Conservation (phyloP, 768 basidiomycete species). For the Leccinum sublutescens region DNA sequence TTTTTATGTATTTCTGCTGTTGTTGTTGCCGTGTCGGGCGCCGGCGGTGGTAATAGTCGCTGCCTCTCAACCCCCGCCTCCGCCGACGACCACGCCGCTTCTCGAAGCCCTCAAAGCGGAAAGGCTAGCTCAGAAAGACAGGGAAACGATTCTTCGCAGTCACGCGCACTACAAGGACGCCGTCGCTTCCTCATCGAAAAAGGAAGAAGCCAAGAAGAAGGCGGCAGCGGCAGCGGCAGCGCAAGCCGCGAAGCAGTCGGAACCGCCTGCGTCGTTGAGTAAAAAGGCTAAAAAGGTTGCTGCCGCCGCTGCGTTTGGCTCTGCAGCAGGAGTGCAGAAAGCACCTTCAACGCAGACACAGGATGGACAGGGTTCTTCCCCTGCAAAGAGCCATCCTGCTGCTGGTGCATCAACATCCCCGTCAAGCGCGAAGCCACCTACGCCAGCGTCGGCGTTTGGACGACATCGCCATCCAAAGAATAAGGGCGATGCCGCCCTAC, state of each 20-base stretch:
- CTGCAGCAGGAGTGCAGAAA: conserved; percentile 20
- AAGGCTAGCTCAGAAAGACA: conserved; percentile 62
- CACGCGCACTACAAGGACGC: conserved; percentile 70
- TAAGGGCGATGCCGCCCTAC: conserved; percentile 8
- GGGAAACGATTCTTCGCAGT: conserved; percentile 66
- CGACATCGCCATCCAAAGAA: conserved; percentile 20
- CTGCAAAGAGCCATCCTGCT: conserved; percentile 4
- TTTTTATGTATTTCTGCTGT: not conserved
- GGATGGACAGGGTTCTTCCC: not conserved
- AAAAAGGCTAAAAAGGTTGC: conserved; percentile 38
- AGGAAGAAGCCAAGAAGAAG: conserved; percentile 42
- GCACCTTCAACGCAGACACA: conserved; percentile 12
- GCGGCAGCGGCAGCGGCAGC: conserved; percentile 1
- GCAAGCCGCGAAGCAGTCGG: conserved; percentile 32
- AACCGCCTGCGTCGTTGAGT: conserved; percentile 26
- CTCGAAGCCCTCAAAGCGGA: conserved; percentile 91
- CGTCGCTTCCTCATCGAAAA: conserved; percentile 29
- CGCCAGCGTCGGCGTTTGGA: conserved; percentile 2
- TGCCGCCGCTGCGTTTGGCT: conserved; percentile 12
- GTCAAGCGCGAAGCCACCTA: conserved; percentile 13
- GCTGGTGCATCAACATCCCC: conserved; percentile 6
- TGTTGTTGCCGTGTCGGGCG: not conserved
- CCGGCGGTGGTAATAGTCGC: conserved; percentile 49
- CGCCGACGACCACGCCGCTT: conserved; percentile 84
- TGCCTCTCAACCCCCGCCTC: conserved; percentile 53